Evolutionary conservation across 441 rosid genomes (phyloP), one percentile per base, ranked within the genome.

Genomic region (Manihot esculenta): DNA sequence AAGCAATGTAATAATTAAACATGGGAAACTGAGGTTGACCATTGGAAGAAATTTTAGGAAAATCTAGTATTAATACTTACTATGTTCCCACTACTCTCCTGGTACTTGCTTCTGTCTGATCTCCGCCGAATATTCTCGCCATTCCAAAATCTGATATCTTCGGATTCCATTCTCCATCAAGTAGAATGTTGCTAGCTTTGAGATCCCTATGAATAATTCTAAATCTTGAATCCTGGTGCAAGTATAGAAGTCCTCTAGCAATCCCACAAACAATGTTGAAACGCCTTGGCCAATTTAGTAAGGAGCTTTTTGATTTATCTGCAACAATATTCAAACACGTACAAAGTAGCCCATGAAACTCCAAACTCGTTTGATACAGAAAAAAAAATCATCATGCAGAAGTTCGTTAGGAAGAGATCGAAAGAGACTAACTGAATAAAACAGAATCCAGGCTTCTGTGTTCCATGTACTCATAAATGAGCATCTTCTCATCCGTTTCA

Each of bases 81-180:
- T 86, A 92, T n/a, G 96, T 89, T 79, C 97, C 96, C 7, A 90
- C 96, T 0, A 92, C 88, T 75, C 87, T 82, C 57, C 66, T 81
- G 0, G 93, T 92, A 50, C 55, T 83, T 50, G 86, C 92, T 69
- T 88, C 86, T 5, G 77, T 80, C 70, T 89, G 88, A 30, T 87
- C 95, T 51, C 85, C 67, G 26, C 92, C 94, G 27, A 90, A 92
- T 63, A 89, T 84, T 76, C 94, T 83, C 33, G 96, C 97, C 96
- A 89, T 82, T 42, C 94, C 97, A 41, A 92, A 92, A 65, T 92
- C 90, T 1, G 91, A 90, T 56, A 90, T 92, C 41, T 92, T 92
- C 0, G 93, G 93, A 62, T 76, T 83, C 90, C 88, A 80, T 8
- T 86, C 82, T 59, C 73, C 72, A 49, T 90, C 96, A 13, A 92